phyloP scores from a whole-genome alignment of 768 basidiomycete genomes.

The Lactarius sp. region DNA sequence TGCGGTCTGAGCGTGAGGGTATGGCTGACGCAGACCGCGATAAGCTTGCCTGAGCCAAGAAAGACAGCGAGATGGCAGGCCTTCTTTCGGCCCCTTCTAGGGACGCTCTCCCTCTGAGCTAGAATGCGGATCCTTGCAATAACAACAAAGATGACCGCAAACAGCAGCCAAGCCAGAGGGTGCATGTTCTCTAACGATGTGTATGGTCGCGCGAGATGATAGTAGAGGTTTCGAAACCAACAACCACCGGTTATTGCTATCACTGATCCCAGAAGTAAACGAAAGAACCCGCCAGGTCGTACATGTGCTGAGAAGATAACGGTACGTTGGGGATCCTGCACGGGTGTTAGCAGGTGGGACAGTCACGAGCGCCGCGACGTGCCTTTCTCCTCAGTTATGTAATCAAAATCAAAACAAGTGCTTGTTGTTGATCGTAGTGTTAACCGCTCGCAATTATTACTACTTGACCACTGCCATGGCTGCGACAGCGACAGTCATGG shows the following conservation, averaged over 20 bases:
- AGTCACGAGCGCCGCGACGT: too few relatives aligned
- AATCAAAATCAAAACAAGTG: neutral
- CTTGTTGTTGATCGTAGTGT: too few relatives aligned
- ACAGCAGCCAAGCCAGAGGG: neutral
- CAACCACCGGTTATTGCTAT: neutral
- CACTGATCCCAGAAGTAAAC: neutral
- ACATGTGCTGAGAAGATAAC: too few relatives aligned
- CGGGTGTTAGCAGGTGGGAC: too few relatives aligned
- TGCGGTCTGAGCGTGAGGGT: slow-evolving; percentile 20
- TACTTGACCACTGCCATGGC: slow-evolving; percentile 6
- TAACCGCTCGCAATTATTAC: too few relatives aligned
- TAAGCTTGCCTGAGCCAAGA: slow-evolving; percentile 78
- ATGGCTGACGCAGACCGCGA: neutral
- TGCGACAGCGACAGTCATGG: neutral
- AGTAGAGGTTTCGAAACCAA: neutral
- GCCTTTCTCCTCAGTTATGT: neutral
- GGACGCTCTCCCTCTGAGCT: slow-evolving; percentile 24
- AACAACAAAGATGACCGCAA: slow-evolving; percentile 2
- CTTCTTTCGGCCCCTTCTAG: slow-evolving; percentile 12
- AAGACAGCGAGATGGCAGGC: slow-evolving; percentile 70
- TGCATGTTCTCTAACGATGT: neutral
- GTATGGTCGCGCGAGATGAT: neutral
- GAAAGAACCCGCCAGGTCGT: neutral
- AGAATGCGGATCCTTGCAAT: slow-evolving; percentile 26
- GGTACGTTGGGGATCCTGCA: too few relatives aligned